phyloP scores from a whole-genome alignment of 805 yeast species.

The Clavispora fructus region DNA sequence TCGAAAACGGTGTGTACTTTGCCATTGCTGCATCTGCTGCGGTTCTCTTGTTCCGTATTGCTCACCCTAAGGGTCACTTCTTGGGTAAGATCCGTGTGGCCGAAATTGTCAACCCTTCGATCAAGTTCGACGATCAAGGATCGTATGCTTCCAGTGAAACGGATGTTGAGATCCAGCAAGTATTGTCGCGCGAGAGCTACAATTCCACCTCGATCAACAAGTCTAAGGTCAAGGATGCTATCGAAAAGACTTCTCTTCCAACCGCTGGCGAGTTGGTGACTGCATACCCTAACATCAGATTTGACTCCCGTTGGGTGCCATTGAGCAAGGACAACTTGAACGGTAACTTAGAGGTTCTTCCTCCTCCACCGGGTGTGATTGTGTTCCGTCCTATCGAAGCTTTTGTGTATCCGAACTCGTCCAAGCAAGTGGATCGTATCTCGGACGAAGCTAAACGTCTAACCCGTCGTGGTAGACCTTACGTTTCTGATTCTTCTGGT shows the following conservation, averaged over 20 bases:
- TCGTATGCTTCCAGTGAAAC: conserved; percentile 13
- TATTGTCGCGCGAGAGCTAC: conserved; percentile 27
- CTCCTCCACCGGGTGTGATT: conserved; percentile 88
- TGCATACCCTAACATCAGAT: conserved; percentile 33
- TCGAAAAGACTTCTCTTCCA: conserved; percentile 11
- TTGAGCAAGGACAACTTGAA: conserved; percentile 47
- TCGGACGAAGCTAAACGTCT: conserved; percentile 57
- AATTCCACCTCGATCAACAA: conserved; percentile 19
- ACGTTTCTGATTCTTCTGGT: conserved; percentile 32
- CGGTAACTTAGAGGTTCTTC: conserved; percentile 49
- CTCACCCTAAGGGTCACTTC: conserved; percentile 78
- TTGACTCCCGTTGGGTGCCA: conserved; percentile 69
- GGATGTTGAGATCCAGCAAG: conserved; percentile 41
- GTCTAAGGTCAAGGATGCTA: conserved; percentile 13
- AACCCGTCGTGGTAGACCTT: conserved; percentile 59
- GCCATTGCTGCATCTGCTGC: conserved; percentile 83
- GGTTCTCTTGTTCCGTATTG: conserved; percentile 62
- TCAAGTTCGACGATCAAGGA: conserved; percentile 24
- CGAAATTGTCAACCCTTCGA: conserved; percentile 61
- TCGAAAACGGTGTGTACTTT: conserved; percentile 88
- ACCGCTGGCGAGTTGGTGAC: conserved; percentile 20
- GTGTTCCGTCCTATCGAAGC: conserved; percentile 81
- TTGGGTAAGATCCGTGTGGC: conserved; percentile 72
- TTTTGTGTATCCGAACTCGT: conserved; percentile 75
- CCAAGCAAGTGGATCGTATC: conserved; percentile 65